Evolutionary conservation across 1,139 yeast genomes (phyloP).

Genomic region (Pichia sp.): DNA sequence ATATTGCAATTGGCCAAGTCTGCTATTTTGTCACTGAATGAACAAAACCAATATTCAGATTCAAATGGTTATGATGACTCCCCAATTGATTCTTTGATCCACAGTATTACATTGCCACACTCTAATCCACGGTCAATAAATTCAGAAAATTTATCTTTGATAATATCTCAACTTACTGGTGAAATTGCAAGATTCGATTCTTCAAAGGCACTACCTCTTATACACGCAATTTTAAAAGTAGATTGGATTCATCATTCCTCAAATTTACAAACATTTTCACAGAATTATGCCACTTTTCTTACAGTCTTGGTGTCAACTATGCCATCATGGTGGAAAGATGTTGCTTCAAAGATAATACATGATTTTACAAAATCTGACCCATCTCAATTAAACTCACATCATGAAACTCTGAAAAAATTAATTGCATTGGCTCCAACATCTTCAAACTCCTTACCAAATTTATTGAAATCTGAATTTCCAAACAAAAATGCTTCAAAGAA

Average conservation of each 20-base stretch:
- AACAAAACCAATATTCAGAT: slow-evolving; percentile 30
- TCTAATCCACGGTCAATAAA: slow-evolving; percentile 37
- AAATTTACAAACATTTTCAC: slow-evolving; percentile 32
- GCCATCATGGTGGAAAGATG: slow-evolving; percentile 86
- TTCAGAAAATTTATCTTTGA: slow-evolving; percentile 35
- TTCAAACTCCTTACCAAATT: slow-evolving; percentile 54
- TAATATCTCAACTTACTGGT: slow-evolving; percentile 41
- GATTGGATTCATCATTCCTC: slow-evolving; percentile 47
- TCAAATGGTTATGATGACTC: slow-evolving; percentile 28
- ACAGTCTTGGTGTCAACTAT: slow-evolving; percentile 74
- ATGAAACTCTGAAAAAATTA: slow-evolving; percentile 56
- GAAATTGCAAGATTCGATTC: slow-evolving; percentile 49
- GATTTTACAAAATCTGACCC: slow-evolving; percentile 39
- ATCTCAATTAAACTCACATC: slow-evolving; percentile 42
- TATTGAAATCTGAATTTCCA: slow-evolving; percentile 60
- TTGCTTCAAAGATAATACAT: slow-evolving; percentile 55
- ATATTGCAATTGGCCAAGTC: slow-evolving; percentile 41
- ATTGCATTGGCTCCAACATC: slow-evolving; percentile 76
- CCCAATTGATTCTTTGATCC: slow-evolving; percentile 40
- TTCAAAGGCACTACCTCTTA: slow-evolving; percentile 34
- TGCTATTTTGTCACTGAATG: slow-evolving; percentile 59
- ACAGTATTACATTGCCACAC: slow-evolving; percentile 37
- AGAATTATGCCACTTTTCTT: slow-evolving; percentile 60
- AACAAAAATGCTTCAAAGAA: slow-evolving; percentile 61
- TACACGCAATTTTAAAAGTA: slow-evolving; percentile 45